Evolutionary conservation across 2,329 filamentous ascomycete species (phyloP).

Genomic region (Ploettnerulaceae sp.): DNA sequence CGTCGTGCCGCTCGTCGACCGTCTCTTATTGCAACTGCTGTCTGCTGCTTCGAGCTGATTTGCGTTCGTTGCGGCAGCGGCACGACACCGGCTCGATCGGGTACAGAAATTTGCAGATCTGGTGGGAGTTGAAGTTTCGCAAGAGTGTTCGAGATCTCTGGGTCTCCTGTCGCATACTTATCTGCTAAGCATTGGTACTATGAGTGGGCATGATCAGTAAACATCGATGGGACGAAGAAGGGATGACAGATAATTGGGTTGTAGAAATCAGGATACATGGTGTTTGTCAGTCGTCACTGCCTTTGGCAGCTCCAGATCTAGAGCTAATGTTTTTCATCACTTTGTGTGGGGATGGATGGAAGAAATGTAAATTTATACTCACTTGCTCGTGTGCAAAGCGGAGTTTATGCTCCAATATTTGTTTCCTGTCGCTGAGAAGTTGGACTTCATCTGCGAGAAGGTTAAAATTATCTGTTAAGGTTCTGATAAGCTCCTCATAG

Average conservation of each 20-base stretch:
- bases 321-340: slow-evolving; percentile 64
- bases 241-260: slow-evolving; percentile 16
- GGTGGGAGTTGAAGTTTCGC: slow-evolving; percentile 61
- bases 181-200: slow-evolving; percentile 62
- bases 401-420: slow-evolving; percentile 61
- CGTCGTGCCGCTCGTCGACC: slow-evolving; percentile 54
- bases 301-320: slow-evolving; percentile 69
- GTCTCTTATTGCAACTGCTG: slow-evolving; percentile 60
- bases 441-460: slow-evolving; percentile 62
- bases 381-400: slow-evolving; percentile 64
- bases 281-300: slow-evolving; percentile 58
- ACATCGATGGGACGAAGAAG: background rate
- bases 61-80: slow-evolving; percentile 30
- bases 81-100: slow-evolving; percentile 29
- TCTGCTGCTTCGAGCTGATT: slow-evolving; percentile 46
- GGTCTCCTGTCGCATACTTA: slow-evolving; percentile 60
- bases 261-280: slow-evolving; percentile 47
- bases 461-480: slow-evolving; percentile 59
- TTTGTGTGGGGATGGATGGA: slow-evolving; percentile 20
- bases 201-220: slow-evolving; percentile 10
- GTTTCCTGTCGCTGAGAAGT: slow-evolving; percentile 57
- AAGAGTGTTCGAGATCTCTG: slow-evolving; percentile 62
- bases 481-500: slow-evolving; percentile 44
- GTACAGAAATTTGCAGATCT: slow-evolving; percentile 31
- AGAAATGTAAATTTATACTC: slow-evolving; percentile 32